Percentiles rank a stretch among this genome's conserved stretches.
Evolutionary conservation across 2,329 filamentous ascomycete genomes (phyloP).

Genomic region (Huntiella savannae): DNA sequence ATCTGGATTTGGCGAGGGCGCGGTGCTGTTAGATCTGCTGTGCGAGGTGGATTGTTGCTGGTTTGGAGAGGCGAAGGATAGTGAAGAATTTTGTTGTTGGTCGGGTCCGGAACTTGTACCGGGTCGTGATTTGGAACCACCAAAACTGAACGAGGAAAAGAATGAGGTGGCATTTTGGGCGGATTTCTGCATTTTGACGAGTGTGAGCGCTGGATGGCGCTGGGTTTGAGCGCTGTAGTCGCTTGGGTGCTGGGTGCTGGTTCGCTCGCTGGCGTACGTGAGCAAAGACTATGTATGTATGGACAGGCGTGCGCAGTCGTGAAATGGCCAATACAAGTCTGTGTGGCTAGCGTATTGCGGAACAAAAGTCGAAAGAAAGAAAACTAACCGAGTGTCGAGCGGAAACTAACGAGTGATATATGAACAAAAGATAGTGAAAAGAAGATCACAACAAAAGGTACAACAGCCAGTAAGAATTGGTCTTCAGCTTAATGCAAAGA

Average conservation of each 20-base stretch:
- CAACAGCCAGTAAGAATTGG: not conserved
- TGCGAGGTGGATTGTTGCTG: conserved; percentile 11
- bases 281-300: no score
- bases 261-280: no score
- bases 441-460: not conserved
- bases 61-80: conserved; percentile 3
- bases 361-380: no score
- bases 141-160: conserved; percentile 18
- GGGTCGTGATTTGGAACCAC: conserved; percentile 18
- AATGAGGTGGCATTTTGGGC: conserved; percentile 19
- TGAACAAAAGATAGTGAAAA: no score
- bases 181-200: conserved; percentile 9
- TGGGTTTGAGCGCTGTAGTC: not conserved
- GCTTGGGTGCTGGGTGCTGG: no score
- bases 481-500: not conserved
- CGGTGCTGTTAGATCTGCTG: conserved; percentile 11
- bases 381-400: no score
- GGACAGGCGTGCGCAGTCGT: no score
- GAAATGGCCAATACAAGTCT: no score
- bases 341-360: no score
- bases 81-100: conserved; percentile 7
- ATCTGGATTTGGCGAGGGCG: conserved; percentile 10
- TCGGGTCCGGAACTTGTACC: conserved; percentile 19
- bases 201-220: not conserved
- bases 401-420: no score